Percentiles rank a stretch among this genome's conserved stretches.
These are phyloP conservation scores for Xenoacremonium recifei DNA, from an alignment of 2,329 filamentous ascomycete species.

Conservation along the genomic window DNA sequence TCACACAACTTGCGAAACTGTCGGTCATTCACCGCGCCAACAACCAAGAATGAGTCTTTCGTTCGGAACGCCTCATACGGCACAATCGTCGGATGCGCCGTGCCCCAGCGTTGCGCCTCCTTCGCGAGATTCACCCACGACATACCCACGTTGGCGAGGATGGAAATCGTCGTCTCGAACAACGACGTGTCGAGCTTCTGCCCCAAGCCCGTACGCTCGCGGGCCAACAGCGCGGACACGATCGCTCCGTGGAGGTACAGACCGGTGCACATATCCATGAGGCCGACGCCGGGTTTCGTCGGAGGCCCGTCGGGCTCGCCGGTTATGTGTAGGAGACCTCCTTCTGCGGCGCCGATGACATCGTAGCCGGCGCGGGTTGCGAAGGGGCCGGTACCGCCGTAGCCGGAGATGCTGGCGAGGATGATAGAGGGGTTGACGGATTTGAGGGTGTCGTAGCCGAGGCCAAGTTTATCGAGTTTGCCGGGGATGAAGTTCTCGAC, in stretches of 20 bases:
- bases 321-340: slow-evolving; percentile 42
- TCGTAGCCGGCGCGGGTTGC: slow-evolving; percentile 42
- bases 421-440: slow-evolving; percentile 38
- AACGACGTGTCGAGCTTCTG: slow-evolving; percentile 44
- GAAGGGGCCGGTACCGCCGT: slow-evolving; percentile 39
- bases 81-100: slow-evolving; percentile 44
- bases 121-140: slow-evolving; percentile 36
- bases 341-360: slow-evolving; percentile 42
- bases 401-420: slow-evolving; percentile 38
- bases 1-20: slow-evolving; percentile 33
- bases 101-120: slow-evolving; percentile 42
- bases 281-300: slow-evolving; percentile 38
- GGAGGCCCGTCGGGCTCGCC: slow-evolving; percentile 39
- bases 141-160: slow-evolving; percentile 41
- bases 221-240: slow-evolving; percentile 37
- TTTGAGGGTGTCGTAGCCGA: slow-evolving; percentile 37
- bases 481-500: slow-evolving; percentile 45
- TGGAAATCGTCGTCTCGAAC: slow-evolving; percentile 42
- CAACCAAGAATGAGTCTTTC: slow-evolving; percentile 29
- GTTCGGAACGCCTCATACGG: slow-evolving; percentile 44
- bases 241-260: slow-evolving; percentile 45
- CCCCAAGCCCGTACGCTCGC: slow-evolving; percentile 35
- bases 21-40: slow-evolving; percentile 34
- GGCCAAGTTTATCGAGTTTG: slow-evolving; percentile 36
- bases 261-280: slow-evolving; percentile 44